Evolutionary conservation across 768 basidiomycete species (phyloP).

Genomic region (Chalciporus pseudorubinellus): DNA sequence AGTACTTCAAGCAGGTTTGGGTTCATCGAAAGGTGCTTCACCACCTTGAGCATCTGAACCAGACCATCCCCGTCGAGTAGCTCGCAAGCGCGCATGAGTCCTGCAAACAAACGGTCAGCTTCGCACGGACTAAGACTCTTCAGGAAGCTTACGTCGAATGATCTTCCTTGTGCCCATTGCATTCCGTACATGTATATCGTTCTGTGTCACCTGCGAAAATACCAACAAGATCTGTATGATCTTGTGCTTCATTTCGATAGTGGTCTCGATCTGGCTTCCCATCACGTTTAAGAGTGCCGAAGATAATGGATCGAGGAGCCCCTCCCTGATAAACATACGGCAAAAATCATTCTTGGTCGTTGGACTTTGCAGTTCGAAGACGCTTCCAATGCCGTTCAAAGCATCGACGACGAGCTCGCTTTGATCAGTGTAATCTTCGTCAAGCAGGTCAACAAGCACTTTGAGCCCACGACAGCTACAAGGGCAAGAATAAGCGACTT

Average conservation of each 20-base stretch:
- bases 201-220: constrained; percentile 96
- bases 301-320: constrained; percentile 88
- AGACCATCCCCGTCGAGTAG: constrained; percentile 85
- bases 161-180: constrained; percentile 90
- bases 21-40: constrained; percentile 96
- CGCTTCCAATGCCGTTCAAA: constrained; percentile 89
- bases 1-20: constrained; percentile 86
- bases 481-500: constrained; percentile 1
- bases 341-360: constrained; percentile 99
- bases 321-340: constrained; percentile 96
- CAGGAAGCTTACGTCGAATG: constrained; percentile 66
- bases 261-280: constrained; percentile 60
- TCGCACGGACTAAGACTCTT: not conserved
- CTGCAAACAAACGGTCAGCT: constrained; percentile 38
- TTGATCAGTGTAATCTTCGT: constrained; percentile 93
- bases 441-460: constrained; percentile 91
- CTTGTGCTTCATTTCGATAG: constrained; percentile 79
- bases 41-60: constrained; percentile 86
- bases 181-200: constrained; percentile 89
- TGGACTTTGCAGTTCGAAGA: constrained; percentile 94
- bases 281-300: constrained; percentile 88
- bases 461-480: constrained; percentile 89
- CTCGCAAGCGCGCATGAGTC: constrained; percentile 83
- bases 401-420: constrained; percentile 90
- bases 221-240: constrained; percentile 86